A percentile compares a stretch with the other conserved stretches of the same genome.
phyloP scores from a whole-genome alignment of 2,329 filamentous ascomycete species.

The Delphinella strobiligena region DNA sequence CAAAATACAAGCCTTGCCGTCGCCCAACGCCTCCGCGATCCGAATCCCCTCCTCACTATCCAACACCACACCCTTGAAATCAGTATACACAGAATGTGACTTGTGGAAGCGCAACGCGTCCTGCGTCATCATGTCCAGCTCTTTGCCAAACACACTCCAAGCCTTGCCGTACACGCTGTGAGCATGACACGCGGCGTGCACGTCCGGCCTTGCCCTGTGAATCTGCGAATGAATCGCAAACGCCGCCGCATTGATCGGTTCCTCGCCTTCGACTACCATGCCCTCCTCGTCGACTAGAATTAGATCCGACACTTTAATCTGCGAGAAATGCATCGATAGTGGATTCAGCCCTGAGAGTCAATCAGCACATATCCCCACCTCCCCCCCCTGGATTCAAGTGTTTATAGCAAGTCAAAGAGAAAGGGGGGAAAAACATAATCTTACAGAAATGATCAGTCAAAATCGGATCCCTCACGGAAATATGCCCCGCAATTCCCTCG shows the following conservation, averaged over 20 bases:
- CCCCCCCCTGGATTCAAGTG: background rate
- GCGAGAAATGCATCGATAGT: conserved; percentile 32
- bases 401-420: background rate
- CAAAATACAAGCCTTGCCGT: conserved; percentile 24
- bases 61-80: conserved; percentile 30
- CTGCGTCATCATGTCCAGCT: conserved; percentile 37
- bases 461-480: conserved; percentile 29
- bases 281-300: conserved; percentile 33
- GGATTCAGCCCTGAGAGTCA: conserved; percentile 31
- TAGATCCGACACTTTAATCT: conserved; percentile 29
- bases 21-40: conserved; percentile 27
- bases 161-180: conserved; percentile 37
- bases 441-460: conserved; percentile 26
- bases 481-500: conserved; percentile 33
- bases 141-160: conserved; percentile 32
- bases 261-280: conserved; percentile 27
- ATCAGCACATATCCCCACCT: too few relatives aligned
- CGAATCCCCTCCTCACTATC: conserved; percentile 31
- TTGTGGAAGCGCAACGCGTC: conserved; percentile 32
- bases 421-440: conserved; percentile 4
- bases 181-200: conserved; percentile 28
- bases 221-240: conserved; percentile 12
- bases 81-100: conserved; percentile 27
- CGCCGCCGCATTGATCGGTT: conserved; percentile 26
- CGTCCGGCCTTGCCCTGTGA: conserved; percentile 10